Base-by-base conservation (phyloP, 1,284 basidiomycete species). In the Pascua sp. region DNA sequence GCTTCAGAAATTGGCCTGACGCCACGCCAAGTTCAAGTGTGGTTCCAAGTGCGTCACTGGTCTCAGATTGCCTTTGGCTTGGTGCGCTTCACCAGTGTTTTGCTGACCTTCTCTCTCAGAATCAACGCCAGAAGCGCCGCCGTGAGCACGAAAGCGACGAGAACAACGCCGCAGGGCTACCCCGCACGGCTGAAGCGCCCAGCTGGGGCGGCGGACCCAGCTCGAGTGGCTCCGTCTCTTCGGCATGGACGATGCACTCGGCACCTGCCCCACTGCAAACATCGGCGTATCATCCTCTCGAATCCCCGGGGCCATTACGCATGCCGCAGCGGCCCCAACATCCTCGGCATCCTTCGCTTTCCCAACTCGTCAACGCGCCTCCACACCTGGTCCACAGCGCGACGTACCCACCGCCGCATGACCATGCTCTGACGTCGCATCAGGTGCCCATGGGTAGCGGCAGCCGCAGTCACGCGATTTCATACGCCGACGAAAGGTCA, bases 21-120 rank as follows among this genome's bases (percentile, higher is more conserved):
- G 4, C 57, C 71, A 4, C 67, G 75, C 0, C 75, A 77, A 58
- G 72, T 77, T 1, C 75, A 77, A 56, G 75, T 77, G 1, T 77
- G 75, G 75, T 77, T 77, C 47, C 75, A 77, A 57, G 75, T 75
- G 51, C 42, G 72, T 67, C 18, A 8, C 11, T 32, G 24, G 24
- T 32, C 24, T 32, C 24, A 32, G 24, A 12, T 17, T 37, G 9
- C n/a, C 43, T 12, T 11, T 18, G 36, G 7, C 5, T 11, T 12
- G 16, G n/a, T 12, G 24, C 24, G 4, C 24, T 32, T 32, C 7
- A 17, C 38, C 37, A 8, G 37, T 18, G 11, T 10, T 17, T 10
- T 18, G n/a, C 44, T 61, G 37, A 55, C 37, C 17, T n/a, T n/a
- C n/a, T n/a, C n/a, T n/a, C n/a, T 11, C 59, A 77, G 75, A 77